These are phyloP conservation scores for Epichloe typhina DNA, from an alignment of 2,329 filamentous ascomycete species.

Conservation along the genomic window DNA sequence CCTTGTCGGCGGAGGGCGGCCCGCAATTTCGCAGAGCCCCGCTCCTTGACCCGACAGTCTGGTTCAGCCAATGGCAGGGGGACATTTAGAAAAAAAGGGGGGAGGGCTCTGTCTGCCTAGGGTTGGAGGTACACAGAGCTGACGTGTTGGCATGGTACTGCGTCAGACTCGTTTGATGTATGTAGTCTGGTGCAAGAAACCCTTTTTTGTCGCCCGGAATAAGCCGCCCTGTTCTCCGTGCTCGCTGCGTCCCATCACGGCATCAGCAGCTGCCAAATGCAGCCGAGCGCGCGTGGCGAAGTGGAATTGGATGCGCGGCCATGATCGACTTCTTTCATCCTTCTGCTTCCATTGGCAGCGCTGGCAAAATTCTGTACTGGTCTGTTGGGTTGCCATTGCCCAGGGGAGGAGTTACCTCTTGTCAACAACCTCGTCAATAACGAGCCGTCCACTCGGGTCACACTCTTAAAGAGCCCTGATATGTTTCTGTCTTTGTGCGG, in stretches of 20 bases:
- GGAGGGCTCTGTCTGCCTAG: background rate
- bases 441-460: too few relatives aligned
- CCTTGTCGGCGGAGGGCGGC: background rate
- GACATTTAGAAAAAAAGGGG: background rate
- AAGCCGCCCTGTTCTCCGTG: background rate
- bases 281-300: background rate
- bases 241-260: background rate
- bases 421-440: too few relatives aligned
- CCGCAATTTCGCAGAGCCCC: constrained; percentile 4
- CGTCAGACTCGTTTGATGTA: too few relatives aligned
- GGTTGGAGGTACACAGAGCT: background rate
- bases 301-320: background rate
- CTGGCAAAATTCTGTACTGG: too few relatives aligned
- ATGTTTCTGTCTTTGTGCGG: too few relatives aligned
- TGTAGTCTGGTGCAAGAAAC: background rate
- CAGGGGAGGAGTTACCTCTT: too few relatives aligned
- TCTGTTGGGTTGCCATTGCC: too few relatives aligned
- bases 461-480: too few relatives aligned
- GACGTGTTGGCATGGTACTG: background rate
- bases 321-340: background rate
- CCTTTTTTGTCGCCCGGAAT: background rate
- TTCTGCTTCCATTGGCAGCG: background rate
- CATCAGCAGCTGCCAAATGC: background rate
- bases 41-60: constrained; percentile 11
- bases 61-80: constrained; percentile 10